These are phyloP conservation scores for Fraxinus velutina DNA, from an alignment of 305 asterid species.

Conservation along the genomic window DNA sequence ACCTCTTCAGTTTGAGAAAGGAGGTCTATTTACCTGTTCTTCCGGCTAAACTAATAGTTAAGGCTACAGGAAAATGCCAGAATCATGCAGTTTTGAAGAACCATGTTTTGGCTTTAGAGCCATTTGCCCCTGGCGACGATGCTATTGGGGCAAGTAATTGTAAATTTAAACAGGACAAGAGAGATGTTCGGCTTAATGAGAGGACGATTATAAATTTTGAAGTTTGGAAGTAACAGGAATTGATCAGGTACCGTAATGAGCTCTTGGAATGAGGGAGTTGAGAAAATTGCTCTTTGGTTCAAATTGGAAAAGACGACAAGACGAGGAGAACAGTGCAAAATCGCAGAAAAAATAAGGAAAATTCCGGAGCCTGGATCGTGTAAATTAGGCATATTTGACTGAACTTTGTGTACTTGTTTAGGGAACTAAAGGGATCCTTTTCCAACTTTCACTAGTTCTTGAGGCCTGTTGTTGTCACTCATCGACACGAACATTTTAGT, in stretches of 20 bases:
- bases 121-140: conserved; percentile 25
- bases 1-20: conserved; percentile 60
- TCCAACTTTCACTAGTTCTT: too few species aligned
- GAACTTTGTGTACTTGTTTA: too few species aligned
- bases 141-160: conserved; percentile 10
- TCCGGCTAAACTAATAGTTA: conserved; percentile 47
- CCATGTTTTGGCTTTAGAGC: conserved; percentile 27
- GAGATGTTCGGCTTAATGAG: conserved; percentile 33
- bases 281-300: conserved; percentile 39
- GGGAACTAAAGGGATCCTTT: too few species aligned
- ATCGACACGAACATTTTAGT: too few species aligned
- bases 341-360: conserved; percentile 32
- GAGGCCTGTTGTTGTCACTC: too few species aligned
- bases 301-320: conserved; percentile 34
- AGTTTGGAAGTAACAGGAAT: conserved; percentile 40
- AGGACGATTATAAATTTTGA: conserved; percentile 47
- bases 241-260: conserved; percentile 23
- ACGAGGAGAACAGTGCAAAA: conserved; percentile 41
- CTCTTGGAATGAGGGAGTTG: conserved; percentile 33
- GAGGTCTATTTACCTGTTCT: conserved; percentile 49
- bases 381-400: conserved; percentile 12
- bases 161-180: conserved; percentile 32
- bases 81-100: conserved; percentile 30
- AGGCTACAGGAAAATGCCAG: conserved; percentile 26
- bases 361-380: conserved; percentile 35